phyloP scores from a whole-genome alignment of 495 filamentous ascomycete genomes.

The Podospora conica region DNA sequence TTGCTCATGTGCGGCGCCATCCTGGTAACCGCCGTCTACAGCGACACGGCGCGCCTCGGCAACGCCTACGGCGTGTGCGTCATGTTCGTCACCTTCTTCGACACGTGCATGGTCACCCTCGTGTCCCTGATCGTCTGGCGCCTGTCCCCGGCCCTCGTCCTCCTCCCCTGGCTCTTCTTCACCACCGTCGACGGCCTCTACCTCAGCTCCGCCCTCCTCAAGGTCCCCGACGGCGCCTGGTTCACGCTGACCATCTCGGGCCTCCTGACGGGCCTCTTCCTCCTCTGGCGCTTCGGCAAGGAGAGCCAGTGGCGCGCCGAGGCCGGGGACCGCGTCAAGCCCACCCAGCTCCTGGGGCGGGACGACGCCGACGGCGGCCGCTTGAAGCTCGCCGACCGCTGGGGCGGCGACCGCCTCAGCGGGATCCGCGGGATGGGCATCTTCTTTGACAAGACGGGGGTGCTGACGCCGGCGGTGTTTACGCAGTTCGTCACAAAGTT shows the following conservation, averaged over 20 bases:
- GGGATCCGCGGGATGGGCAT: constrained; percentile 51
- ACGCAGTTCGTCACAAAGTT: constrained; percentile 61
- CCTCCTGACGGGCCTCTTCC: constrained; percentile 52
- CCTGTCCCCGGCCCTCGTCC: constrained; percentile 48
- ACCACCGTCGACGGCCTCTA: constrained; percentile 58
- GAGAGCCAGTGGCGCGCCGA: constrained; percentile 67
- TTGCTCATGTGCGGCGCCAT: constrained; percentile 67
- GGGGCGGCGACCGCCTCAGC: constrained; percentile 42
- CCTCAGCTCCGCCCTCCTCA: constrained; percentile 59
- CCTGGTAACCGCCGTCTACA: constrained; percentile 66
- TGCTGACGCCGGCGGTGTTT: constrained; percentile 51
- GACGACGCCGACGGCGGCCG: constrained; percentile 20
- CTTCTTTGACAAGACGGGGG: constrained; percentile 61
- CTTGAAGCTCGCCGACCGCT: constrained; percentile 32
- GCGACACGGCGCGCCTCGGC: constrained; percentile 52
- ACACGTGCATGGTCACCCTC: constrained; percentile 62
- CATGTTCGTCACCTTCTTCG: constrained; percentile 69
- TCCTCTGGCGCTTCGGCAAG: constrained; percentile 71
- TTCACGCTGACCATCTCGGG: constrained; percentile 61
- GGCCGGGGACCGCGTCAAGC: constrained; percentile 50
- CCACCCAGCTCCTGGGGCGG: constrained; percentile 40
- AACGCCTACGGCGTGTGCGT: constrained; percentile 57
- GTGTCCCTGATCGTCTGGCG: constrained; percentile 65
- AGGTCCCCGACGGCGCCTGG: constrained; percentile 69
- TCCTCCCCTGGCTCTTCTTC: constrained; percentile 57